Conservation (phyloP, 2,329 filamentous ascomycete species). For the Pyrenochaeta sp. region DNA sequence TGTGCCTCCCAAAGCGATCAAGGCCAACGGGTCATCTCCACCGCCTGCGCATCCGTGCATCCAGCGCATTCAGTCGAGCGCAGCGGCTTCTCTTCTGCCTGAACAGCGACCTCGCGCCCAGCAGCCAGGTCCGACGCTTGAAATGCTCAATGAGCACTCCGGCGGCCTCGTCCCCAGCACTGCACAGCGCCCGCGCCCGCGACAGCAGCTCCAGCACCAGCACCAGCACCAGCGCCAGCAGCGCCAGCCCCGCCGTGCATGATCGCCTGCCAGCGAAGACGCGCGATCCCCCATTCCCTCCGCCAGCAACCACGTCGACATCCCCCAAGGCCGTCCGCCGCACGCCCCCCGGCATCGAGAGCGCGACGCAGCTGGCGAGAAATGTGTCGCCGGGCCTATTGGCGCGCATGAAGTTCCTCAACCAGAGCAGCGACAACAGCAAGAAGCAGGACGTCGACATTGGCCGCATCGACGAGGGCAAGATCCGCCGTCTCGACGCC, state of each 20-base stretch:
- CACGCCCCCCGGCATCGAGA: slow-evolving; percentile 28
- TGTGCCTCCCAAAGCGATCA: too few species aligned
- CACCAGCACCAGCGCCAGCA: slow-evolving; percentile 19
- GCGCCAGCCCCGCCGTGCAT: slow-evolving; percentile 28
- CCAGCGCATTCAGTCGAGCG: slow-evolving; percentile 19
- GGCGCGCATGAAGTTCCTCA: slow-evolving; percentile 54
- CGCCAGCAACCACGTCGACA: slow-evolving; percentile 15
- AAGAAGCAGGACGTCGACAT: slow-evolving; percentile 50
- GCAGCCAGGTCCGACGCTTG: too few species aligned
- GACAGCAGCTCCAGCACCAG: neutral
- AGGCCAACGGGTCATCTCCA: slow-evolving; percentile 21
- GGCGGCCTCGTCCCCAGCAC: slow-evolving; percentile 23
- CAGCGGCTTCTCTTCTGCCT: slow-evolving; percentile 18
- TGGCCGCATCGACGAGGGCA: slow-evolving; percentile 74
- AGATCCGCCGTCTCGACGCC: slow-evolving; percentile 73
- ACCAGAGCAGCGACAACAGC: slow-evolving; percentile 45
- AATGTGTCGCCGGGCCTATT: slow-evolving; percentile 54
- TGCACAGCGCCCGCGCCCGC: neutral
- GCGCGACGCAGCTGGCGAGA: slow-evolving; percentile 41
- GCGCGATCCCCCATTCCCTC: slow-evolving; percentile 11
- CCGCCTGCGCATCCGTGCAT: slow-evolving; percentile 19
- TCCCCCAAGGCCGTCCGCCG: slow-evolving; percentile 17
- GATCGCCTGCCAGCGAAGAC: slow-evolving; percentile 27
- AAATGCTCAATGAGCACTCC: slow-evolving; percentile 36
- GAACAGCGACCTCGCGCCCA: slow-evolving; percentile 26